Evolutionary conservation across 257 asterid genomes (phyloP), one percentile per base, ranked within the genome.

Genomic region (Ocimum tenuiflorum): DNA sequence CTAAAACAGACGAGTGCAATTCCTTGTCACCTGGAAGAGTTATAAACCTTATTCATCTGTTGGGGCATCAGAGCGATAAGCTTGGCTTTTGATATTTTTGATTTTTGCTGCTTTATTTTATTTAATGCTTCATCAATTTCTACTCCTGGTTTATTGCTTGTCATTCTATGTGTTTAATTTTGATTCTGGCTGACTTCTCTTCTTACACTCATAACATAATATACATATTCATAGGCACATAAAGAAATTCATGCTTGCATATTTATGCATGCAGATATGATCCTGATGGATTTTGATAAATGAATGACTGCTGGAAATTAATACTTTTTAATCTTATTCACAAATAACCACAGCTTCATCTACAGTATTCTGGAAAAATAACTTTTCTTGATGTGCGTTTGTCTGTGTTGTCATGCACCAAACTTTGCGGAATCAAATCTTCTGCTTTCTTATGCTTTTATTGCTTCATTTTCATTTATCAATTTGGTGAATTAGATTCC

Each of bases 1-100:
- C 54, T 14, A 56, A 15, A 29, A 51, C 29, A 31, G 10, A 50
- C 41, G 48, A 52, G 71, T 63, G 48, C 65, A 53, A 35, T 41
- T 54, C n/a, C n/a, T n/a, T 46, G 48, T 48, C 7, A 50, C 70
- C 27, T 43, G 0, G 56, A 41, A 53, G 49, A 66, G 47, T 75
- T 60, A 57, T 8, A n/a, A n/a, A n/a, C 69, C 46, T 33, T 75
- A 50, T 69, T 67, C 69, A 39, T 71, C 60, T n/a, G 4, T 50
- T 41, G 67, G 41, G 46, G 31, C 31, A 60, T 42, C 49, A 52
- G 31, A 68, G 29, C 19, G 31, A 60, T 14, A 29, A 64, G 24
- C 1, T 60, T 75, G 63, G 49, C 53, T 23, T 54, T 64, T 14
- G 2, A 7, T 43, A 5, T 60, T 63, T 42, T 63, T 48, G 57